Percentiles rank a stretch among this genome's conserved stretches.
Evolutionary conservation across 176 grass and related monocot genomes (phyloP).

Genomic region (Eleusine indica): DNA sequence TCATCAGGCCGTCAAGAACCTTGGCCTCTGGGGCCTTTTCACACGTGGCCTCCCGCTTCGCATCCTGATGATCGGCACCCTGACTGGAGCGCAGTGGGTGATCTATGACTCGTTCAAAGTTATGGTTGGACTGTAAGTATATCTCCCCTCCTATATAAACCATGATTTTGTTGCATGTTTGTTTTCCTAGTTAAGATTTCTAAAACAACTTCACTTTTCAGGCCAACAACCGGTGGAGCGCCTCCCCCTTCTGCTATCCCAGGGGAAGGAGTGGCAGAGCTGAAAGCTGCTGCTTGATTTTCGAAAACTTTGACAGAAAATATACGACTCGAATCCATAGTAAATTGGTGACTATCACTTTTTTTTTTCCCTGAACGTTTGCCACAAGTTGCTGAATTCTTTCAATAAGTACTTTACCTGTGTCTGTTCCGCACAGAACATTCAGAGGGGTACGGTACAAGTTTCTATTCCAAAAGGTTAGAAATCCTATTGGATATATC

Average conservation of each 20-base stretch:
- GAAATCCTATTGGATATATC: background rate
- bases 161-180: background rate
- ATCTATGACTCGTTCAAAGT: conserved; percentile 97
- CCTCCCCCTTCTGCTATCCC: conserved; percentile 49
- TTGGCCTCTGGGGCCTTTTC: conserved; percentile 73
- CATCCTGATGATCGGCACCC: conserved; percentile 85
- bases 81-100: conserved; percentile 80
- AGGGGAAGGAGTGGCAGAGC: conserved; percentile 21
- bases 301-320: background rate
- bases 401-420: background rate
- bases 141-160: background rate
- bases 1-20: conserved; percentile 75
- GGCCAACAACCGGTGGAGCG: conserved; percentile 76
- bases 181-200: background rate
- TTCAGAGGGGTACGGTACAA: background rate
- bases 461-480: background rate
- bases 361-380: background rate
- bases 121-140: conserved; percentile 79
- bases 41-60: conserved; percentile 87
- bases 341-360: conserved; percentile 7
- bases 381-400: too few relatives aligned
- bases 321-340: background rate
- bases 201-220: conserved; percentile 40
- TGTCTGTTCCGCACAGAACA: background rate
- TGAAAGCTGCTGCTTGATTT: conserved; percentile 46